These are phyloP conservation scores for Pseudogymnoascus sp. DNA, from an alignment of 2,329 filamentous ascomycete genomes.

Conservation along the genomic window DNA sequence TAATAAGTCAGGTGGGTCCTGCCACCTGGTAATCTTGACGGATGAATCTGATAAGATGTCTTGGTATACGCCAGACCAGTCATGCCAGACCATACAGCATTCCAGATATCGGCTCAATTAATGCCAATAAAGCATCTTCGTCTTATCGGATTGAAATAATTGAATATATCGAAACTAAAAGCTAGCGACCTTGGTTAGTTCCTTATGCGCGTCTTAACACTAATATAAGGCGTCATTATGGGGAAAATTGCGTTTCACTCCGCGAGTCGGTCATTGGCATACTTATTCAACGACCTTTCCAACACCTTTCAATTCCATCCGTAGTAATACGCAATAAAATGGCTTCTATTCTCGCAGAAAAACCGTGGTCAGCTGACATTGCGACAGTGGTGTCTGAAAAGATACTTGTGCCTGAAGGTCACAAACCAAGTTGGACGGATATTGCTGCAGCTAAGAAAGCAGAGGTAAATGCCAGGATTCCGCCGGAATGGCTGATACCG, in stretches of 20 bases:
- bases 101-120: not conserved
- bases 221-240: conserved; percentile 1
- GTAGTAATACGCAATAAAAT: not conserved
- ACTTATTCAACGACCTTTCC: not conserved
- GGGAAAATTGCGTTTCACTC: not conserved
- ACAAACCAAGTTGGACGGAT: conserved; percentile 1
- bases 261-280: not conserved
- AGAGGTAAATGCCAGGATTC: conserved; percentile 6
- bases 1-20: not conserved
- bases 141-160: not conserved
- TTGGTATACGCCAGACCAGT: not conserved
- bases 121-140: not conserved
- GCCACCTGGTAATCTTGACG: not conserved
- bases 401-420: not conserved
- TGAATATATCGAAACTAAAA: not conserved
- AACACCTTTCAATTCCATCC: not conserved
- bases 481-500: not conserved
- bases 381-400: not conserved
- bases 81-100: not conserved
- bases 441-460: conserved; percentile 4
- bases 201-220: not conserved
- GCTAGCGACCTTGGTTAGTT: not conserved
- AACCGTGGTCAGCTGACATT: not conserved
- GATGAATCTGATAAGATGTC: not conserved
- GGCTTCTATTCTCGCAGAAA: not conserved